Percentiles rank a stretch among this genome's conserved stretches.
phyloP scores from a whole-genome alignment of 345 rosid species.

The Boechera retrofracta region DNA sequence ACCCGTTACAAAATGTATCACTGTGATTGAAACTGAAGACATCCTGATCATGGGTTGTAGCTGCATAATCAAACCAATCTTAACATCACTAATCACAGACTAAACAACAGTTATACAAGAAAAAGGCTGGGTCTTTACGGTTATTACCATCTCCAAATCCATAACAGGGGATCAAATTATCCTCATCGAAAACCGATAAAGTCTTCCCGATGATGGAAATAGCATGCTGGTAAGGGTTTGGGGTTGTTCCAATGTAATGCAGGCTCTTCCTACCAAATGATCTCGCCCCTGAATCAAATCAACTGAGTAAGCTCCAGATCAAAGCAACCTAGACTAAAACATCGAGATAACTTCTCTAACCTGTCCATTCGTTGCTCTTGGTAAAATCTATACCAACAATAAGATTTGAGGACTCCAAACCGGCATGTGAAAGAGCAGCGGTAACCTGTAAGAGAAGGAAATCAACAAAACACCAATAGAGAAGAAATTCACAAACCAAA shows the following conservation, averaged over 20 bases:
- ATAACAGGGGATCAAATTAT: conserved; percentile 83
- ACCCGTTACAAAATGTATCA: conserved; percentile 74
- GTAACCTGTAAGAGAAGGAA: conserved; percentile 59
- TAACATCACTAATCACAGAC: conserved; percentile 24
- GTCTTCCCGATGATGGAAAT: conserved; percentile 84
- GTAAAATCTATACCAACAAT: conserved; percentile 96
- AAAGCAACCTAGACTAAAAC: conserved; percentile 19
- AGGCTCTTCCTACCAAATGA: conserved; percentile 74
- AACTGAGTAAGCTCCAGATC: neutral
- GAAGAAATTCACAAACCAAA: conserved; percentile 15
- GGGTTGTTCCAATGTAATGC: conserved; percentile 66
- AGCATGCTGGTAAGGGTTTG: conserved; percentile 91
- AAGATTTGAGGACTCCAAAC: conserved; percentile 94
- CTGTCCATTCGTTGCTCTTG: conserved; percentile 99
- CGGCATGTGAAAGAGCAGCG: conserved; percentile 78
- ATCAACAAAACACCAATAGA: conserved; percentile 21
- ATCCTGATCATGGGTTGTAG: conserved; percentile 92
- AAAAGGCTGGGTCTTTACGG: neutral
- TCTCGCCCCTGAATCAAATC: conserved; percentile 59
- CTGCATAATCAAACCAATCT: conserved; percentile 49
- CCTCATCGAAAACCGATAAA: conserved; percentile 78
- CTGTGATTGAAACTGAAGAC: conserved; percentile 79
- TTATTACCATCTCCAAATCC: conserved; percentile 79
- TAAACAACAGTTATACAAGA: neutral
- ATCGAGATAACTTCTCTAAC: conserved; percentile 43